A percentile compares a stretch with the other conserved stretches of the same genome.
phyloP scores from a whole-genome alignment of 2,329 filamentous ascomycete genomes.

The Coniochaeta sp. region DNA sequence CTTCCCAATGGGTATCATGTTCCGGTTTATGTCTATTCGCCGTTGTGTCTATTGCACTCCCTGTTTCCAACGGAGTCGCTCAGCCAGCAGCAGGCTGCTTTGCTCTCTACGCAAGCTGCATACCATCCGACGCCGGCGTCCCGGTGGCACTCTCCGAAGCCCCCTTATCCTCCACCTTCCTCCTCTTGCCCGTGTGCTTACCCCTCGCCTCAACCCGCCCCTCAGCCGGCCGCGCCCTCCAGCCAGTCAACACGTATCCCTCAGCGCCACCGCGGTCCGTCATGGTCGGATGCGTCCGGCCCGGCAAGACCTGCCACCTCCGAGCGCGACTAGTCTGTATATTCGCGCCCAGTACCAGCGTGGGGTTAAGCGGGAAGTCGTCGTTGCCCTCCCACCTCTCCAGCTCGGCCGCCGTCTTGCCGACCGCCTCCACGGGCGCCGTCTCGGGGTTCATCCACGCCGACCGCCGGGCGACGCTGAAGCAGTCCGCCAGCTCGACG shows the following conservation, averaged over 20 bases:
- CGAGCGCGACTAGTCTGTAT: constrained; percentile 76
- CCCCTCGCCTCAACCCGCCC: constrained; percentile 79
- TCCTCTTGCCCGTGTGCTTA: constrained; percentile 55
- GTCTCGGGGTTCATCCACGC: constrained; percentile 47
- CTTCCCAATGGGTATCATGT: not conserved
- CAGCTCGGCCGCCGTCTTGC: constrained; percentile 39
- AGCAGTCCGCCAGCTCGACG: constrained; percentile 70
- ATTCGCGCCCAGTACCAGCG: constrained; percentile 68
- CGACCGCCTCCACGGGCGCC: constrained; percentile 34
- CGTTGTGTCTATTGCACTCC: too few species aligned
- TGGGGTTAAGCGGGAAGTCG: constrained; percentile 84
- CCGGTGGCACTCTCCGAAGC: not conserved
- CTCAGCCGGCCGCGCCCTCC: constrained; percentile 70
- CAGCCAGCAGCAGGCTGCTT: too few species aligned
- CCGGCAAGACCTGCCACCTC: constrained; percentile 86
- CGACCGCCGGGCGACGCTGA: constrained; percentile 70
- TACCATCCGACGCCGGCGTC: constrained; percentile 6
- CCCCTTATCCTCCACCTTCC: constrained; percentile 41
- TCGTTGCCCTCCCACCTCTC: constrained; percentile 53
- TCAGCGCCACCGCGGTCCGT: constrained; percentile 80
- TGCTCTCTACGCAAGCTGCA: not conserved
- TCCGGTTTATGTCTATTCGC: not conserved
- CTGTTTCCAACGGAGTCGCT: too few species aligned
- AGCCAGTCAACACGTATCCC: constrained; percentile 82
- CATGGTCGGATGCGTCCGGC: constrained; percentile 91